Evolutionary conservation across 306 rosid species (phyloP), one percentile per base, ranked within the genome.

Genomic region (Astragalus glycyphyllos): DNA sequence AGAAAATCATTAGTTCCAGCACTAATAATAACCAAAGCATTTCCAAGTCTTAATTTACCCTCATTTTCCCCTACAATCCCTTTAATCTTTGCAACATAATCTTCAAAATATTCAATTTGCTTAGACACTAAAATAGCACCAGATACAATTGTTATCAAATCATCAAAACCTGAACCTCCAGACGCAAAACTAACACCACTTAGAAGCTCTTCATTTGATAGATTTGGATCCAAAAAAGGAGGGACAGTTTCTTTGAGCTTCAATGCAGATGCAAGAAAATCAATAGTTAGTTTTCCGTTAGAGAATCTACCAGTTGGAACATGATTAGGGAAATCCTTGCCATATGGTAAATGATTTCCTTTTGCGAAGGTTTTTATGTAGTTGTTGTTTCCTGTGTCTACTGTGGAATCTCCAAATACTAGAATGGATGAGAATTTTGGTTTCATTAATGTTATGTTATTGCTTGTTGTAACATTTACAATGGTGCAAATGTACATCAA

Each of bases 131-230:
- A 35, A 1, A 87, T 74, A 50, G 64, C 86, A 6, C 77, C 58
- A 0, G 77, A 40, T 51, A 32, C 12, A 14, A 15, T 6, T 0
- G 89, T 11, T 0, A 92, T 90, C 5, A 82, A 49, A 2, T 90
- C 86, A 41, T 92, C 96, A 1, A 50, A 54, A 0, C 92, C 86
- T 0, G 92, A 80, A 23, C 85, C 92, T 0, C 78, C 87, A 0
- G 88, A 91, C 0, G 88, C 96, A 15, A 92, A 92, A 76, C 84
- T 40, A 23, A 92, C 92, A 2, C 96, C 89, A 0, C 89, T 84
- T 26, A 71, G 69, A 11, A 86, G 64, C 9, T 92, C 82, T 38
- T 72, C 61, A 23, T 83, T 59, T 8, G 89, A 63, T 1, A 86
- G 76, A 7, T 38, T 56, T 11, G 85, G 88, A 6, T 89, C 76